Percentiles rank a stretch among this genome's conserved stretches.
Conservation (phyloP, 129 eudicot species). For the Artemisia tridentata region DNA sequence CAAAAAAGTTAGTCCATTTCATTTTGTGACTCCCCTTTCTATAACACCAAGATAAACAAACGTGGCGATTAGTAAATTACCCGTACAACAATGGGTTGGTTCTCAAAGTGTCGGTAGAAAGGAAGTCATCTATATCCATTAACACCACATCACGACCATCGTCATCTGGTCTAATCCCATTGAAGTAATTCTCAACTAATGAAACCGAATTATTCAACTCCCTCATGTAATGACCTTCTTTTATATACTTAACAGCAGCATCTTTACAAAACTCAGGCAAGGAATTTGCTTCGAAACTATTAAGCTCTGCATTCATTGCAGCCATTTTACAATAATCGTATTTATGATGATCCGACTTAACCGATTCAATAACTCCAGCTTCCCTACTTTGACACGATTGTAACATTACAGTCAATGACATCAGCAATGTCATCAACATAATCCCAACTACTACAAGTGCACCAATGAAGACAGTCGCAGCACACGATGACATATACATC, state of each 20-base stretch:
- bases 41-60: neutral
- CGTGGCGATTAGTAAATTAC: conserved; percentile 22
- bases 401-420: conserved; percentile 57
- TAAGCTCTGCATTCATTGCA: conserved; percentile 49
- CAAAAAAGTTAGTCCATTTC: neutral
- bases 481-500: conserved; percentile 66
- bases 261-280: conserved; percentile 50
- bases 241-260: conserved; percentile 43
- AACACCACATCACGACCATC: conserved; percentile 48
- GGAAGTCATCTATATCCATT: conserved; percentile 61
- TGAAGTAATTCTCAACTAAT: conserved; percentile 45
- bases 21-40: neutral
- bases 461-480: conserved; percentile 57
- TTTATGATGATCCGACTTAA: conserved; percentile 25
- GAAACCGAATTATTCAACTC: conserved; percentile 45
- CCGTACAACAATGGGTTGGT: conserved; percentile 22
- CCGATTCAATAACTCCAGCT: conserved; percentile 48
- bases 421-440: conserved; percentile 43
- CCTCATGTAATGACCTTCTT: conserved; percentile 60
- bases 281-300: conserved; percentile 33
- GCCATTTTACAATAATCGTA: conserved; percentile 45
- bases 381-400: conserved; percentile 52
- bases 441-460: conserved; percentile 54
- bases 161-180: conserved; percentile 26
- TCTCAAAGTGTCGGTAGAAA: conserved; percentile 23